Percentiles rank a stretch among this genome's conserved stretches.
These are phyloP conservation scores for Saccharum hybrid DNA, from an alignment of 202 grass and related monocot genomes.

Conservation along the genomic window DNA sequence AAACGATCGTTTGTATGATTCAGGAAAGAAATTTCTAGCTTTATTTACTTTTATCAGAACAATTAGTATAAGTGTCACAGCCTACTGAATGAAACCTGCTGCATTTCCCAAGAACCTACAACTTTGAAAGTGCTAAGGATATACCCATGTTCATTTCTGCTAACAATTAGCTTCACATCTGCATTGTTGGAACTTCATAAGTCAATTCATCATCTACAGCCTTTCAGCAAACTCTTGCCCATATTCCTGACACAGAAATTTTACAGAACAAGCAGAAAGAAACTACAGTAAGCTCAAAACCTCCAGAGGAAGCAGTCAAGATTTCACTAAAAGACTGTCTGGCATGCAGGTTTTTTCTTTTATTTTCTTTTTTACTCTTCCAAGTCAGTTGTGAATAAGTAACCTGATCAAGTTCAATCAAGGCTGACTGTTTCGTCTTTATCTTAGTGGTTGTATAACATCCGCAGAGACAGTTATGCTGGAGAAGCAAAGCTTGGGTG, in stretches of 20 bases:
- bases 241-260: conserved; percentile 28
- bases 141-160: conserved; percentile 6
- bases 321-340: conserved; percentile 98
- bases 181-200: neutral
- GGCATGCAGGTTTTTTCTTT: conserved; percentile 86
- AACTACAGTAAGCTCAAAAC: conserved; percentile 54
- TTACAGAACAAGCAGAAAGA: conserved; percentile 71
- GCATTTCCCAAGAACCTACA: neutral
- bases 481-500: conserved; percentile 97
- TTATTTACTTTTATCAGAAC: conserved; percentile 2
- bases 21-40: neutral
- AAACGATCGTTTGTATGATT: neutral
- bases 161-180: conserved; percentile 23
- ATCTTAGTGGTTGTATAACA: conserved; percentile 89
- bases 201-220: neutral
- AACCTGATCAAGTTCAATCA: conserved; percentile 12
- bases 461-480: conserved; percentile 99
- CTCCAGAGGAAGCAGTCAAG: conserved; percentile 82
- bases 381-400: neutral
- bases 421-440: conserved; percentile 41
- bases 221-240: neutral
- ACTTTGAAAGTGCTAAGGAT: neutral
- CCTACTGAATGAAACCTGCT: neutral
- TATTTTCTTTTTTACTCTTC: conserved; percentile 29
- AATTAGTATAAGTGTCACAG: conserved; percentile 1